Evolutionary conservation across 805 yeast species (phyloP).

Genomic region (Ogataea haglerorum): DNA sequence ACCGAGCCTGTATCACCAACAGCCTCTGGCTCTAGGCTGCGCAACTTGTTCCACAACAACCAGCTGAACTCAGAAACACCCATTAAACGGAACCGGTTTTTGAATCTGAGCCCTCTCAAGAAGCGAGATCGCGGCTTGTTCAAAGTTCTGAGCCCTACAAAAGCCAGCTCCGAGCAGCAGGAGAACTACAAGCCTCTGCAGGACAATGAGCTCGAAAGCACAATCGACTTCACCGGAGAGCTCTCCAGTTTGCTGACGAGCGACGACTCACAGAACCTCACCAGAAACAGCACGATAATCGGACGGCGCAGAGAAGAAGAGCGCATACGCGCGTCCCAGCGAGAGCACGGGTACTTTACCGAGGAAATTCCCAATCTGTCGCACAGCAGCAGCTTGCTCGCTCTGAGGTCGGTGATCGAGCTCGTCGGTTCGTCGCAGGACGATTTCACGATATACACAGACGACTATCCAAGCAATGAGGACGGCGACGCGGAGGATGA

Average conservation of each 20-base stretch:
- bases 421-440: background rate
- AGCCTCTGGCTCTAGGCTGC: constrained; percentile 10
- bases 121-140: background rate
- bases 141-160: constrained; percentile 1
- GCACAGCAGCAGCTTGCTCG: constrained; percentile 16
- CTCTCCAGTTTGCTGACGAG: constrained; percentile 11
- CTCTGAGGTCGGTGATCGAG: constrained; percentile 9
- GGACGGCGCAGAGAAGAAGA: constrained; percentile 11
- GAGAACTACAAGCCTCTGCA: background rate
- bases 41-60: constrained; percentile 4
- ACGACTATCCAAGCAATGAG: background rate
- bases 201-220: constrained; percentile 1
- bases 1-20: constrained; percentile 2
- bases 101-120: constrained; percentile 11
- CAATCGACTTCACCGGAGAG: constrained; percentile 12
- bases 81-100: constrained; percentile 8
- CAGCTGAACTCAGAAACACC: constrained; percentile 12
- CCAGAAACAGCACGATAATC: background rate
- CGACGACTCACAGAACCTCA: constrained; percentile 7
- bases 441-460: constrained; percentile 18
- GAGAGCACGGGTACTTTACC: constrained; percentile 17
- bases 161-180: background rate
- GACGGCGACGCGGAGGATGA: background rate
- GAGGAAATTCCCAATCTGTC: constrained; percentile 16
- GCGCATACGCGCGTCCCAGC: constrained; percentile 17